Percentiles rank a stretch among this genome's conserved stretches.
Conservation (phyloP, 1,284 basidiomycete species). For the Pyrrhoderma noxium region DNA sequence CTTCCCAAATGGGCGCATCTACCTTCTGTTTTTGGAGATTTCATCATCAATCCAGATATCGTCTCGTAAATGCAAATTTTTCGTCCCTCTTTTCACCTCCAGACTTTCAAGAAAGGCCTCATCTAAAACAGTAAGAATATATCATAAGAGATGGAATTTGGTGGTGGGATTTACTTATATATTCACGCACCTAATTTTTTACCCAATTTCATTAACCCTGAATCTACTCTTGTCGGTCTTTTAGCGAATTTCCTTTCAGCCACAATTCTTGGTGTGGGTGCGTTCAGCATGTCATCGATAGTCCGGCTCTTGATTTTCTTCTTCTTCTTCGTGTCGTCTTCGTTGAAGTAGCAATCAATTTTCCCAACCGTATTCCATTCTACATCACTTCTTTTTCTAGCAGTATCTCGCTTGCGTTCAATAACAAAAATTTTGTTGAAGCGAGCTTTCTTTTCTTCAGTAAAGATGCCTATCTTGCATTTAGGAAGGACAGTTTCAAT, state of each 20-base stretch:
- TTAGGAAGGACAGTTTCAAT: not conserved
- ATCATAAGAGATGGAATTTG: not conserved
- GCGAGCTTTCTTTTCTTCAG: not conserved
- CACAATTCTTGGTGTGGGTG: conserved; percentile 1
- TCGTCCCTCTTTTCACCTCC: conserved; percentile 2
- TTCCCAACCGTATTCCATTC: too few relatives aligned
- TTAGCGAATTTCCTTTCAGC: not conserved
- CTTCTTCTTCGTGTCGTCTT: conserved; percentile 5
- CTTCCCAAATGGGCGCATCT: too few relatives aligned
- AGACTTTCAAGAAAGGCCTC: conserved; percentile 2
- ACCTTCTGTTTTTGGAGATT: too few relatives aligned
- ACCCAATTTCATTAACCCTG: not conserved
- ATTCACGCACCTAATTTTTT: too few relatives aligned
- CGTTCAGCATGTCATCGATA: conserved; percentile 9
- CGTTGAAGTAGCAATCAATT: too few relatives aligned
- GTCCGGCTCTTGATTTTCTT: not conserved
- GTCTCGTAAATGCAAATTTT: not conserved
- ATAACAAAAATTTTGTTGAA: not conserved
- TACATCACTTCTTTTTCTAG: too few relatives aligned
- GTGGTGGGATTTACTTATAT: too few relatives aligned
- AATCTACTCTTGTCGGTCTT: not conserved
- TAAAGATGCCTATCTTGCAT: not conserved
- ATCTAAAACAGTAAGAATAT: not conserved
- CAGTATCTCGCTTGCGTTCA: conserved; percentile 11
- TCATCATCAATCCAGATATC: conserved; percentile 12